Evolutionary conservation across 306 rosid species (phyloP).

Genomic region (Clitoria ternatea): DNA sequence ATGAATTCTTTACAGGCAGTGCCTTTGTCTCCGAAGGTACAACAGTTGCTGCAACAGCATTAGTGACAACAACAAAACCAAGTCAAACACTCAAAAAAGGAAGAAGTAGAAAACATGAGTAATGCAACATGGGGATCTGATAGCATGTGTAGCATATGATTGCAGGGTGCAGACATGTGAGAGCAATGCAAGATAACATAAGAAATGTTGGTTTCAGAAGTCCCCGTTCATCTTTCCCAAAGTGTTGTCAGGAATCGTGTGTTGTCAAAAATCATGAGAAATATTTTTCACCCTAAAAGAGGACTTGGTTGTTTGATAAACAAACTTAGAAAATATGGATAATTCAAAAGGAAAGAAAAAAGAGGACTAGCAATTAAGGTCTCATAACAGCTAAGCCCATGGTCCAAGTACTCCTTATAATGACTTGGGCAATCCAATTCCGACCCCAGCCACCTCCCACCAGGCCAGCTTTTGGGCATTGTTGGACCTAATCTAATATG

Average conservation of each 20-base stretch:
- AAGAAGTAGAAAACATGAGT: conserved; percentile 6
- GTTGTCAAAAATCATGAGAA: neutral
- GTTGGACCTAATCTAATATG: neutral
- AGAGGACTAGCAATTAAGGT: neutral
- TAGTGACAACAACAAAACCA: conserved; percentile 21
- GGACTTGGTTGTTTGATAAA: neutral
- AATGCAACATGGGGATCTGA: conserved; percentile 7
- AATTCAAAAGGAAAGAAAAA: neutral
- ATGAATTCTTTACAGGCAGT: conserved; percentile 35
- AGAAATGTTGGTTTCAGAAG: conserved; percentile 5
- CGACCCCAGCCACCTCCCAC: too few species aligned
- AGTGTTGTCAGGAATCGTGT: neutral
- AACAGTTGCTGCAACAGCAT: conserved; percentile 45
- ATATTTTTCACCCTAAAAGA: conserved; percentile 1
- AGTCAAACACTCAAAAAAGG: conserved; percentile 24
- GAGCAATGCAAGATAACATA: conserved; percentile 1
- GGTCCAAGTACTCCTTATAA: neutral
- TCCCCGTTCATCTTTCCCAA: neutral
- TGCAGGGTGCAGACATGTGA: neutral
- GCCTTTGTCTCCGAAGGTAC: conserved; percentile 41
- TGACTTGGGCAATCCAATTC: neutral
- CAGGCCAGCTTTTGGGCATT: neutral
- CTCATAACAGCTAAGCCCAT: neutral
- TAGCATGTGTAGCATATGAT: neutral
- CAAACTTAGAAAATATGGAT: neutral